phyloP scores from a whole-genome alignment of 306 rosid species.

The Castanospermum australe region DNA sequence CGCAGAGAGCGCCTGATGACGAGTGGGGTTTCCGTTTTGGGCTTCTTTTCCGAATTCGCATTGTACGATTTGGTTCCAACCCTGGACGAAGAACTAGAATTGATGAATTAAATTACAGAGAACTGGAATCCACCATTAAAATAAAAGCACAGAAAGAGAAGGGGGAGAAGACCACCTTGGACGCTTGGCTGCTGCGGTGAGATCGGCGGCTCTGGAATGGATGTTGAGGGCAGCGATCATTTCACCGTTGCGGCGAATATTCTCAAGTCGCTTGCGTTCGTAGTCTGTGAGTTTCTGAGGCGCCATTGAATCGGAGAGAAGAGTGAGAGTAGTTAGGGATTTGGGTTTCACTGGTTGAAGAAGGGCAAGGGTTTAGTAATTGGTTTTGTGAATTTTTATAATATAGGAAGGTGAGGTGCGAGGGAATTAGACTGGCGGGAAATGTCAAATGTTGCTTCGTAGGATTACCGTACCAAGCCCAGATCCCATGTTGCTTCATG shows the following conservation, averaged over 20 bases:
- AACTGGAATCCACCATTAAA: not conserved
- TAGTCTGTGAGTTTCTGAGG: slow-evolving; percentile 59
- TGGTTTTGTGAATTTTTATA: too few relatives aligned
- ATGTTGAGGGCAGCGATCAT: slow-evolving; percentile 82
- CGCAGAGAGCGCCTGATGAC: slow-evolving; percentile 77
- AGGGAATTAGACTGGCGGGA: too few relatives aligned
- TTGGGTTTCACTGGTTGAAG: not conserved
- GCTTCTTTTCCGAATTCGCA: slow-evolving; percentile 45
- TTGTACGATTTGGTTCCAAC: slow-evolving; percentile 49
- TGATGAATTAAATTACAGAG: not conserved
- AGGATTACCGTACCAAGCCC: too few relatives aligned
- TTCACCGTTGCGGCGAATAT: slow-evolving; percentile 87
- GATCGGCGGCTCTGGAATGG: slow-evolving; percentile 59
- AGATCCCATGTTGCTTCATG: too few relatives aligned
- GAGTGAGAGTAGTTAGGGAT: not conserved
- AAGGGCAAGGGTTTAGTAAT: too few relatives aligned
- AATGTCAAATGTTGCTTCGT: too few relatives aligned
- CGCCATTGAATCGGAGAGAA: slow-evolving; percentile 47
- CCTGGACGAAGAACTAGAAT: slow-evolving; percentile 29
- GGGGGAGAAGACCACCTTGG: slow-evolving; percentile 45
- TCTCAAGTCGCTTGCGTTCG: slow-evolving; percentile 82
- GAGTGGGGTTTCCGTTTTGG: slow-evolving; percentile 51
- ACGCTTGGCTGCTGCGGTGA: slow-evolving; percentile 61
- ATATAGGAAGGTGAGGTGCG: too few relatives aligned
- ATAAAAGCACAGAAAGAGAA: not conserved